Percentiles rank a stretch among this genome's conserved stretches.
Conservation (phyloP, 1,284 basidiomycete genomes). For the Moniliella sp. region DNA sequence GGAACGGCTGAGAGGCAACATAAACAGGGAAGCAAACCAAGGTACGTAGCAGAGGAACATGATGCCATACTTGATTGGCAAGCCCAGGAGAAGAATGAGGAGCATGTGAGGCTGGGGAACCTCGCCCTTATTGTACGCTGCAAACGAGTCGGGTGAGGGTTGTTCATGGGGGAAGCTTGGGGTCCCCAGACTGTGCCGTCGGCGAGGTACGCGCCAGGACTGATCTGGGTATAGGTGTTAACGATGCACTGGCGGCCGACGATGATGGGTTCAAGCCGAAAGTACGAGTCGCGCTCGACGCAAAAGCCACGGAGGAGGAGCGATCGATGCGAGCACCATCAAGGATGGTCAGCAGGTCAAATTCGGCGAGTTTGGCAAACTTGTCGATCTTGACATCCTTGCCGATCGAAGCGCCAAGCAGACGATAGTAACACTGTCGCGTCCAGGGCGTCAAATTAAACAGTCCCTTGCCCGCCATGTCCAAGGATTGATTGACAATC, state of each 20-base stretch:
- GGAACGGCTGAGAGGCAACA: slow-evolving; percentile 28
- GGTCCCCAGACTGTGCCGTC: slow-evolving; percentile 33
- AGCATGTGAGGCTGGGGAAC: slow-evolving; percentile 21
- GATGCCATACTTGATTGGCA: slow-evolving; percentile 20
- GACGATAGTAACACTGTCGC: slow-evolving; percentile 26
- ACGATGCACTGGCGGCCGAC: slow-evolving; percentile 32
- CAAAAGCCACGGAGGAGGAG: slow-evolving; percentile 31
- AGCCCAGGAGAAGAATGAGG: slow-evolving; percentile 21
- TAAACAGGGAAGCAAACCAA: slow-evolving; percentile 32
- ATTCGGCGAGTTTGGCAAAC: slow-evolving; percentile 23
- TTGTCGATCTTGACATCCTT: slow-evolving; percentile 27
- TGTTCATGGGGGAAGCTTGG: slow-evolving; percentile 30
- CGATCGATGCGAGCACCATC: slow-evolving; percentile 30
- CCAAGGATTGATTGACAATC: slow-evolving; percentile 33
- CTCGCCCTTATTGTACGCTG: slow-evolving; percentile 27
- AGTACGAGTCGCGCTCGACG: slow-evolving; percentile 32
- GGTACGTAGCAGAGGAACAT: slow-evolving; percentile 26
- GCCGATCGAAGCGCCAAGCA: slow-evolving; percentile 31
- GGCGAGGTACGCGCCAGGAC: slow-evolving; percentile 28
- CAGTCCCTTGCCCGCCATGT: slow-evolving; percentile 28
- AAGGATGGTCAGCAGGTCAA: slow-evolving; percentile 32
- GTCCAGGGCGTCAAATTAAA: slow-evolving; percentile 23
- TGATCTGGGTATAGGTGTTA: slow-evolving; percentile 33
- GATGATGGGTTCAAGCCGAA: slow-evolving; percentile 31
- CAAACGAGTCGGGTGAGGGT: slow-evolving; percentile 29